phyloP scores from a whole-genome alignment of 208 protist genomes.

The Leishmania mexicana region DNA sequence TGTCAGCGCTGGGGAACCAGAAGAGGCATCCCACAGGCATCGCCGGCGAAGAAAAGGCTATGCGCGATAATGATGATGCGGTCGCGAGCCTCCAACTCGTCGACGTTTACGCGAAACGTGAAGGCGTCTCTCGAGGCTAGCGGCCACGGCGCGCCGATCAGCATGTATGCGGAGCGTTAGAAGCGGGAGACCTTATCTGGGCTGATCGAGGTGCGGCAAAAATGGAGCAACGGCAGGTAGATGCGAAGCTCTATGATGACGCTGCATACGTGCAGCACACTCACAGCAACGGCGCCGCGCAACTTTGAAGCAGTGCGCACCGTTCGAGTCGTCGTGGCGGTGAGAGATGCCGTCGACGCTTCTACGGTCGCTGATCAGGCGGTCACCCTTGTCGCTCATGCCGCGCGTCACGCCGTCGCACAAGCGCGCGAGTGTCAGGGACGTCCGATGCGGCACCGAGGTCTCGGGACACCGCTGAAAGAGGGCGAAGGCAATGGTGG shows the following conservation, averaged over 20 bases:
- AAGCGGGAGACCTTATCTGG: slow-evolving; percentile 55
- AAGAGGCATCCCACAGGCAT: slow-evolving; percentile 23
- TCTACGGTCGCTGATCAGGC: slow-evolving; percentile 28
- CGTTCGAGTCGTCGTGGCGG: slow-evolving; percentile 38
- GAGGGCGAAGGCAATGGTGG: background rate
- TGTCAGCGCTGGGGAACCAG: slow-evolving; percentile 23
- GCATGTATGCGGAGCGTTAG: slow-evolving; percentile 54
- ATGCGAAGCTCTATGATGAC: slow-evolving; percentile 64
- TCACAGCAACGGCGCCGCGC: slow-evolving; percentile 37
- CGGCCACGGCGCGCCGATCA: slow-evolving; percentile 53
- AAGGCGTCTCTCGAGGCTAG: slow-evolving; percentile 60
- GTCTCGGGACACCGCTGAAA: background rate
- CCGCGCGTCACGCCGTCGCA: slow-evolving; percentile 5
- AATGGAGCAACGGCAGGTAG: slow-evolving; percentile 58
- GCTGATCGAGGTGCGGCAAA: slow-evolving; percentile 37
- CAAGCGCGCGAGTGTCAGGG: too few species aligned
- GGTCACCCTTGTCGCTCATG: slow-evolving; percentile 41
- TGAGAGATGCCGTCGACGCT: slow-evolving; percentile 47
- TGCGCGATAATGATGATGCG: slow-evolving; percentile 55
- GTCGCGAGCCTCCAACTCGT: slow-evolving; percentile 48
- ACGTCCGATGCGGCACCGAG: slow-evolving; percentile 12
- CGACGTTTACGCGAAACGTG: slow-evolving; percentile 52
- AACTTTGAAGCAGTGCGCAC: slow-evolving; percentile 61
- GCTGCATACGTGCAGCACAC: slow-evolving; percentile 39
- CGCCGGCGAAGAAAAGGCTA: slow-evolving; percentile 29